Base-by-base conservation (phyloP, 345 rosid genomes). In the Linum trigynum region DNA sequence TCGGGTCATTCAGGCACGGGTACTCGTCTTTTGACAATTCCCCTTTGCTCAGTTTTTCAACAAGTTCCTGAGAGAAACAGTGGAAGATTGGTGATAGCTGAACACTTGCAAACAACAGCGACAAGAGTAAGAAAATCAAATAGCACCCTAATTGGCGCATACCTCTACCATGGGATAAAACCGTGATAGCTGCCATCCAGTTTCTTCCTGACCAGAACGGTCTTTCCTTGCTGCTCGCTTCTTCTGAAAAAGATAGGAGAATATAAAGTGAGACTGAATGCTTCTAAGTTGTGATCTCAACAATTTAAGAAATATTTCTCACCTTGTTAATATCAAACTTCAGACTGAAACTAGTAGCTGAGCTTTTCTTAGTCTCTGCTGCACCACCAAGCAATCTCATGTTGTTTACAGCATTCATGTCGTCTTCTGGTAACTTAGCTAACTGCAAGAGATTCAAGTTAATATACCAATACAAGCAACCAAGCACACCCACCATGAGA, bases 131-230 rank as follows among this genome's bases (percentile, higher is more conserved):
- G 32, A 4, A 12, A 0, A 12, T 48, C 10, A 36, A 59, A 15
- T 50, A 3, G 32, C 41, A 53, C 12, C 39, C 2, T 42, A 23
- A 23, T 23, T 23, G 32, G 32, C 61, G 38, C 15, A 55, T 80
- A 91, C 99, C 95, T 95, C 99, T 69, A 95, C 78, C 82, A 95
- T 78, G 53, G 99, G 99, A 75, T 91, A 95, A 74, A 95, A 95
- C 64, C 98, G 91, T 59, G 99, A 89, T 59, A 89, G 67, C 63
- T 83, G 86, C 99, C 98, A 95, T 38, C 85, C 50, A 65, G 74
- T 82, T 83, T 79, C 91, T 80, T 82, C 96, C 71, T 81, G 88
- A 74, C 72, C 85, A 64, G 61, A 62, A 38, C 86, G 90, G 66
- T 95, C 99, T 84, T 89, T 91, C 75, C 99, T 89, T 16, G 85